Evolutionary conservation across 2,329 filamentous ascomycete species (phyloP).

Genomic region (Fusarium citri): DNA sequence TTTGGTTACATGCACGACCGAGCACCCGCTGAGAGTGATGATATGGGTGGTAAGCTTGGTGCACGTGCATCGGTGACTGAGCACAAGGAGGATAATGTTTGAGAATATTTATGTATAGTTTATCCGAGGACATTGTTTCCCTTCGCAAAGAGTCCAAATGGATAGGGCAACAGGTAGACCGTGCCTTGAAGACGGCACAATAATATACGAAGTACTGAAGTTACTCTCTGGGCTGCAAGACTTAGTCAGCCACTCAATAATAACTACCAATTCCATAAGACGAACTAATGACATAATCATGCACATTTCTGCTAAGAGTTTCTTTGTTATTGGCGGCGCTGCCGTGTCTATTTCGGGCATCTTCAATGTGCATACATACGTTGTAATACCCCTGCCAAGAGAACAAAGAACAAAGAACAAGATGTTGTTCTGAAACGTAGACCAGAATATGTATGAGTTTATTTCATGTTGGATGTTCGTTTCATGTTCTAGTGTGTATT

Average conservation of each 20-base stretch:
- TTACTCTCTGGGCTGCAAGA: not conserved
- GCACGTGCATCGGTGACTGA: constrained; percentile 33
- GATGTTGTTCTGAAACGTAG: not conserved
- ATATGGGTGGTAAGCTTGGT: constrained; percentile 27
- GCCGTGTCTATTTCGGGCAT: constrained; percentile 9
- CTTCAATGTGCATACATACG: not conserved
- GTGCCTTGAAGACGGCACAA: not conserved
- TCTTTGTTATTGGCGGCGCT: constrained; percentile 1
- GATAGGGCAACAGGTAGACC: not conserved
- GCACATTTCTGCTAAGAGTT: rapidly evolving
- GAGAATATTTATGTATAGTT: not conserved
- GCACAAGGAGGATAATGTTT: constrained; percentile 39
- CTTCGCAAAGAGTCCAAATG: not conserved
- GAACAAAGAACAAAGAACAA: constrained; percentile 35
- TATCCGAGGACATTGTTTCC: not conserved
- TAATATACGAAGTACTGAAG: constrained; percentile 4
- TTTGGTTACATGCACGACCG: constrained; percentile 46
- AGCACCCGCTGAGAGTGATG: constrained; percentile 20
- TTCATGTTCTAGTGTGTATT: not conserved
- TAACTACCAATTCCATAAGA: not conserved
- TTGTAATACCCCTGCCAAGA: not conserved
- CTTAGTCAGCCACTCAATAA: not conserved
- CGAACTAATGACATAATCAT: not conserved
- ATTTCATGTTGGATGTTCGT: not conserved
- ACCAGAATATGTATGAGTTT: not conserved